These are phyloP conservation scores for Globisporangium nagaii DNA, from an alignment of 352 stramenopile species.

Conservation along the genomic window DNA sequence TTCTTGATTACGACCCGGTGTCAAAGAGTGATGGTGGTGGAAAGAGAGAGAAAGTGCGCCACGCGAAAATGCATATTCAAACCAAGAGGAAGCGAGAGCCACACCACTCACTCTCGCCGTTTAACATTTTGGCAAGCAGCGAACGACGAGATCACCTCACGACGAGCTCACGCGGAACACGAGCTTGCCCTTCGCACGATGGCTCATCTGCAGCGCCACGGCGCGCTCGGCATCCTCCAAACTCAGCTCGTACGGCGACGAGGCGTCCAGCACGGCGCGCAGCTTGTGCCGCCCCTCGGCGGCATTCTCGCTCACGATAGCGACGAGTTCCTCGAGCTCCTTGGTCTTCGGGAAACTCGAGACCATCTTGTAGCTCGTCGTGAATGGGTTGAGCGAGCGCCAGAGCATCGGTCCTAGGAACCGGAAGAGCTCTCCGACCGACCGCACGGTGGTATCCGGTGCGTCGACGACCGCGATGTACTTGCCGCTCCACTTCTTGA, in stretches of 20 bases:
- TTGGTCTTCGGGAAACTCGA: conserved; percentile 23
- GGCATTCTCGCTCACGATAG: conserved; percentile 30
- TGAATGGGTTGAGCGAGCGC: conserved; percentile 28
- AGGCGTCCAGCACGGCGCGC: conserved; percentile 50
- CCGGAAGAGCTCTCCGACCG: conserved; percentile 17
- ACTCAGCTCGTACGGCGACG: conserved; percentile 63
- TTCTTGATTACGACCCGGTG: too few relatives aligned
- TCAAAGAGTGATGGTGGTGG: too few relatives aligned
- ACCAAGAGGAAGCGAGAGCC: too few relatives aligned
- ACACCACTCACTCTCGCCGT: too few relatives aligned
- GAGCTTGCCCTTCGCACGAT: conserved; percentile 75
- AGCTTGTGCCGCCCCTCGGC: conserved; percentile 10
- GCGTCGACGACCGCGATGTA: conserved; percentile 35
- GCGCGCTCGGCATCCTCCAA: conserved; percentile 43
- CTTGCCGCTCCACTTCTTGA: conserved; percentile 11
- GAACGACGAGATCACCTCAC: too few relatives aligned
- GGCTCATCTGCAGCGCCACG: conserved; percentile 53
- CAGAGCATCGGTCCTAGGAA: conserved; percentile 17
- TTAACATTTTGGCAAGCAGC: too few relatives aligned
- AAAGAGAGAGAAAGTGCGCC: too few relatives aligned
- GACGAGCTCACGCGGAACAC: conserved; percentile 20
- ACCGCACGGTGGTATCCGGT: conserved; percentile 17
- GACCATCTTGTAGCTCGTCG: conserved; percentile 24
- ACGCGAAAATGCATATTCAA: too few relatives aligned
- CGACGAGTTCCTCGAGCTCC: conserved; percentile 37